Percentiles rank a stretch among this genome's conserved stretches.
phyloP scores from a whole-genome alignment of 257 asterid genomes.

The Primulina eburnea region DNA sequence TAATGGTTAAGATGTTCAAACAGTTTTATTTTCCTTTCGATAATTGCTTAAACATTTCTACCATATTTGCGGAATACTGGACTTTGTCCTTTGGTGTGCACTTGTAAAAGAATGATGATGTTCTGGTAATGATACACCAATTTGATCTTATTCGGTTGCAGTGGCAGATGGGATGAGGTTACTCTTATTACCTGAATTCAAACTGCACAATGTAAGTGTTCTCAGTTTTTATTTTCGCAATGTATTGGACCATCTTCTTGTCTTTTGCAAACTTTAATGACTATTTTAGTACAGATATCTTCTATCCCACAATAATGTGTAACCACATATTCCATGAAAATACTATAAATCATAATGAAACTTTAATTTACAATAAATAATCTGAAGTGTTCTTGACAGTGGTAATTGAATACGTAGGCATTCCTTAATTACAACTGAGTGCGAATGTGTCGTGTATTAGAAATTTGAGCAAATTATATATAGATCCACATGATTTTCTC shows the following conservation, averaged over 20 bases:
- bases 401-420: background rate
- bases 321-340: background rate
- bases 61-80: background rate
- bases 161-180: constrained; percentile 91
- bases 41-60: constrained; percentile 1
- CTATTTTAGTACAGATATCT: background rate
- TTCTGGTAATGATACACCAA: constrained; percentile 16
- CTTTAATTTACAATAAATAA: background rate
- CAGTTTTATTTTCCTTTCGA: background rate
- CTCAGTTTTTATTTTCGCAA: background rate
- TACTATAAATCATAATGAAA: too few relatives aligned
- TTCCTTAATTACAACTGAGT: too few relatives aligned
- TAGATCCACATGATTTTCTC: too few relatives aligned
- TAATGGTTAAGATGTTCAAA: background rate
- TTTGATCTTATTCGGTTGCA: constrained; percentile 41
- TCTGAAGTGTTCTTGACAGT: background rate
- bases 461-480: too few relatives aligned
- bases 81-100: background rate
- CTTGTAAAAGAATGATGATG: background rate
- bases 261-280: too few relatives aligned
- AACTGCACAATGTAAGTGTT: constrained; percentile 37
- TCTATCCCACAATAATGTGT: background rate
- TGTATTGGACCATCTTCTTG: background rate
- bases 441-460: too few relatives aligned
- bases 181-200: constrained; percentile 23